Conservation (phyloP, 192 early-diverging fungal species). For the Coemansia nantahalensis region DNA sequence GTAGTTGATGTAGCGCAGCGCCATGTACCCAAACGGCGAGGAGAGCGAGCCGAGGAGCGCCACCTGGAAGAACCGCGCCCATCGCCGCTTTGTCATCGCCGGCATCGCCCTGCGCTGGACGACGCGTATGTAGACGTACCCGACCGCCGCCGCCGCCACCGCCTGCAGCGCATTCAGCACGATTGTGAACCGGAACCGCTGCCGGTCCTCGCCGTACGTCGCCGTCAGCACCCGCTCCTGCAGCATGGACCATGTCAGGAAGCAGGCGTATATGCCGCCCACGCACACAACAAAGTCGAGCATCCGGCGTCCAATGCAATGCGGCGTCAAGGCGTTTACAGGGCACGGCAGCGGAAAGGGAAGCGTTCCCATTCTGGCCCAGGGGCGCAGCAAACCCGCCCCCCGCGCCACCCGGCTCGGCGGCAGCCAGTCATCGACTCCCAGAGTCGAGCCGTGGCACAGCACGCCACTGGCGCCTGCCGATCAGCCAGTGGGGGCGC, state of each 20-base stretch:
- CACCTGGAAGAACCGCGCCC: slow-evolving; percentile 70
- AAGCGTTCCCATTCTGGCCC: no score
- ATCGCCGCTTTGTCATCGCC: slow-evolving; percentile 43
- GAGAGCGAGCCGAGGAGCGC: slow-evolving; percentile 71
- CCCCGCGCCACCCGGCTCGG: no score
- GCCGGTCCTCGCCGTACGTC: slow-evolving; percentile 65
- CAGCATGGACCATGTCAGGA: slow-evolving; percentile 92
- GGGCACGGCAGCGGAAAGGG: no score
- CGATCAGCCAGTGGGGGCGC: no score
- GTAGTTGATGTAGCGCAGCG: slow-evolving; percentile 93
- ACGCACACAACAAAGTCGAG: slow-evolving; percentile 67
- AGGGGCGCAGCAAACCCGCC: no score
- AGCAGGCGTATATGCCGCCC: slow-evolving; percentile 90
- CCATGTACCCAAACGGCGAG: slow-evolving; percentile 90
- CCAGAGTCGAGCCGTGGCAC: no score
- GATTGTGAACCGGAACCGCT: slow-evolving; percentile 85
- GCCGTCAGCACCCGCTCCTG: slow-evolving; percentile 91
- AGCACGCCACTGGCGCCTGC: no score
- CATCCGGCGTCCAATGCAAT: slow-evolving; percentile 34
- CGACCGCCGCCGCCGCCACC: slow-evolving; percentile 71
- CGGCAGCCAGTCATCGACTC: no score
- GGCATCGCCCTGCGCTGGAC: slow-evolving; percentile 50
- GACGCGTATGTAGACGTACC: slow-evolving; percentile 68
- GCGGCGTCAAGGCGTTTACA: no score
- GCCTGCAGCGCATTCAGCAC: slow-evolving; percentile 89